phyloP scores from a whole-genome alignment of 2,329 filamentous ascomycete genomes.

The Penicillium sp. region DNA sequence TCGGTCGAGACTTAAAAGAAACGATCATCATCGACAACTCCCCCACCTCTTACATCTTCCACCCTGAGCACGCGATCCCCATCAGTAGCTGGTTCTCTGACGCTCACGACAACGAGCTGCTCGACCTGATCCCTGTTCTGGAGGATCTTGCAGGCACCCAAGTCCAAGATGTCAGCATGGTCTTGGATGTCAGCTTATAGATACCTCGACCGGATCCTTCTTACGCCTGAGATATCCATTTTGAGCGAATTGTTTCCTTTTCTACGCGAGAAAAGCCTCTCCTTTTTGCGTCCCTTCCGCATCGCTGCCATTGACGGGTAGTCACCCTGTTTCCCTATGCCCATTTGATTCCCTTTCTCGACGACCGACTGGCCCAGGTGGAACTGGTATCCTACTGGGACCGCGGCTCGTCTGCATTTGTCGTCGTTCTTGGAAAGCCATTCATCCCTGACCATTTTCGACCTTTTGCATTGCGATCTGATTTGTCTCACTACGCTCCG shows the following conservation, averaged over 20 bases:
- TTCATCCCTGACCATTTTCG: slow-evolving; percentile 14
- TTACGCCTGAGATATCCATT: slow-evolving; percentile 31
- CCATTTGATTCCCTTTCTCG: slow-evolving; percentile 16
- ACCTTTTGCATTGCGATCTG: slow-evolving; percentile 15
- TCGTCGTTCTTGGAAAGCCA: slow-evolving; percentile 14
- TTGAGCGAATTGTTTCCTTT: slow-evolving; percentile 28
- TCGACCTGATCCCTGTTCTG: slow-evolving; percentile 96
- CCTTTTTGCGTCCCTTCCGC: slow-evolving; percentile 15
- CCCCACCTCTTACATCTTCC: slow-evolving; percentile 98
- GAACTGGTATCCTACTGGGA: slow-evolving; percentile 23
- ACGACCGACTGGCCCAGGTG: slow-evolving; percentile 13
- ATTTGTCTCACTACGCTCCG: slow-evolving; percentile 20
- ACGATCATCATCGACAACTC: slow-evolving; percentile 99
- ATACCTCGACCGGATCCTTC: slow-evolving; percentile 27
- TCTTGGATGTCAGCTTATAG: slow-evolving; percentile 82
- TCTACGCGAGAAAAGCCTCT: slow-evolving; percentile 25
- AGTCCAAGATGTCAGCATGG: slow-evolving; percentile 93
- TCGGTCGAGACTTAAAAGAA: slow-evolving; percentile 91
- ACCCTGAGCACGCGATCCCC: slow-evolving; percentile 96
- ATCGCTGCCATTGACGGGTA: slow-evolving; percentile 15
- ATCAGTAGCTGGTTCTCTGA: slow-evolving; percentile 99
- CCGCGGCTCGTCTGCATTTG: slow-evolving; percentile 19
- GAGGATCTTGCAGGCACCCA: slow-evolving; percentile 89
- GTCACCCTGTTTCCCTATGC: slow-evolving; percentile 7
- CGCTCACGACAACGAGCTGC: slow-evolving; percentile 96